Base-by-base conservation (phyloP, 257 asterid genomes). In the Primulina tabacum region DNA sequence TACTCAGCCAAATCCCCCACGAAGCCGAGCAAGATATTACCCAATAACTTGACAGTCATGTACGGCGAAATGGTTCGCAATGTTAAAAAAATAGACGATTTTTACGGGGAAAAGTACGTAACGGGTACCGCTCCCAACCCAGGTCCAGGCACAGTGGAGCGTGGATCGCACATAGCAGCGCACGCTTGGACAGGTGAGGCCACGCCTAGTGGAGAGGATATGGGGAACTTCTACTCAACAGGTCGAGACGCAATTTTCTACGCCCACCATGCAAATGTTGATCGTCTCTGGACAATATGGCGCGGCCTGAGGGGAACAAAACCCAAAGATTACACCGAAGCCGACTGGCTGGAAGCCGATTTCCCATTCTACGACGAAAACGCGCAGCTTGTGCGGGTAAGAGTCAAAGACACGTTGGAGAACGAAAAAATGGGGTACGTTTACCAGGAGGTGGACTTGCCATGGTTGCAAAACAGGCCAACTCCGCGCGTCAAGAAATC, bases 271-370 rank as follows among this genome's bases (percentile, higher is more conserved):
- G 37, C 88, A 2, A 83, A 83, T 47, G 71, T 83, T 4, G 88
- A 83, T 34, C 81, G 88, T 0, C 73, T 83, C n/a, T 83, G 88
- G 88, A 64, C 83, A 2, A 20, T 83, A 34, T 83, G 88, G 85
- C 77, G 78, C 1, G 24, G 40, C 50, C 61, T 67, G 33, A 72
- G 84, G 29, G 84, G 80, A 7, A 17, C 74, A 0, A 30, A 71
- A 38, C 75, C 76, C 4, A 81, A 76, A 35, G 80, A 78, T 0
- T 77, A 80, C 74, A 3, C 66, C 8, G 82, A 80, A 8, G 6
- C 78, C 1, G 88, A 83, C 20, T 83, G 79, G 81, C 65, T 83
- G 26, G 33, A 78, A 8, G 77, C 87, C 10, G 70, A 72, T 53
- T 83, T 72, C 61, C 26, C 78, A 0, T 80, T 80, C 73, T 83